Conservation (phyloP, 345 rosid species). For the Sisymbrium irio region DNA sequence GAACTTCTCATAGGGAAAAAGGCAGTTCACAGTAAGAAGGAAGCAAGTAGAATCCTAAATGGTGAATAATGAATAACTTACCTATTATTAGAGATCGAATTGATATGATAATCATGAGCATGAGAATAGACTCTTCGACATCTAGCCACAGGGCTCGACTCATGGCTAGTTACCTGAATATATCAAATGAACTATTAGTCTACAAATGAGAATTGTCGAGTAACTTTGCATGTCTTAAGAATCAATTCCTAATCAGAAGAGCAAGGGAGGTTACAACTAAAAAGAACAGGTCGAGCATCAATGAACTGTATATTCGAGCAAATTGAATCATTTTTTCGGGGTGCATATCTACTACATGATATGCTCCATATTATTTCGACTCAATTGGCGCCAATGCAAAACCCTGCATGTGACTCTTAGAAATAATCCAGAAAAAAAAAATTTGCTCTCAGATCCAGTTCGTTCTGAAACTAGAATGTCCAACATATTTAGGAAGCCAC, state of each 20-base stretch:
- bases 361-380: neutral
- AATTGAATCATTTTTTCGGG: neutral
- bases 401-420: neutral
- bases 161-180: conserved; percentile 73
- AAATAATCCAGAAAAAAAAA: conserved; percentile 3
- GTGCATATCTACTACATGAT: conserved; percentile 1
- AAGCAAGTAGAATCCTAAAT: neutral
- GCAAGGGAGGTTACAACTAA: neutral
- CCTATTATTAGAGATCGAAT: conserved; percentile 97
- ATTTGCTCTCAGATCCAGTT: neutral
- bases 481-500: neutral
- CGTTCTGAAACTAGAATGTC: neutral
- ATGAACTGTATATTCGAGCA: conserved; percentile 1
- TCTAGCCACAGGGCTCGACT: conserved; percentile 82
- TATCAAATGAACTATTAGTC: conserved; percentile 15
- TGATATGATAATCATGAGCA: conserved; percentile 99
- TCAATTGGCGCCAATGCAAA: neutral
- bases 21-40: neutral
- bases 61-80: conserved; percentile 17
- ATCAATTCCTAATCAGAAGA: conserved; percentile 4
- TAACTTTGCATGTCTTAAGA: neutral
- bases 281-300: neutral
- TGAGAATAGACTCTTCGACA: conserved; percentile 96
- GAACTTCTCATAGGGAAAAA: neutral
- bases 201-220: conserved; percentile 6